Percentiles rank a stretch among this genome's conserved stretches.
These are phyloP conservation scores for Bipolaris gigantea DNA, from an alignment of 2,329 filamentous ascomycete genomes.

Conservation along the genomic window DNA sequence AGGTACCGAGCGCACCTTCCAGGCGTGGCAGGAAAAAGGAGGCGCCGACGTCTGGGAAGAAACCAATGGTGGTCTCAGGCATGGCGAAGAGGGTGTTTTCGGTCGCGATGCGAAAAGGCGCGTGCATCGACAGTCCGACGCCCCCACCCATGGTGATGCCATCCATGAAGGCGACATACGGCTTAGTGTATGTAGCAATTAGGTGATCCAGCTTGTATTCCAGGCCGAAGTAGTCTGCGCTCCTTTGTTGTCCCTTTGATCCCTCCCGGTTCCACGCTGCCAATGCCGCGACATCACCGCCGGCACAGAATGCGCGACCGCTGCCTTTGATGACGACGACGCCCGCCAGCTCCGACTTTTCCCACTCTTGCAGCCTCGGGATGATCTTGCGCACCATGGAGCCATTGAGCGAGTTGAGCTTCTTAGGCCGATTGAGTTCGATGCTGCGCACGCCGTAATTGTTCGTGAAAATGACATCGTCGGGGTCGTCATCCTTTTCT, in stretches of 20 bases:
- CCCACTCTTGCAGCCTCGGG: constrained; percentile 87
- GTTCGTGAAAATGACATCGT: constrained; percentile 91
- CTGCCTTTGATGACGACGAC: constrained; percentile 89
- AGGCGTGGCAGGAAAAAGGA: constrained; percentile 94
- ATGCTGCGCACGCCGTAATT: constrained; percentile 88
- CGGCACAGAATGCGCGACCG: constrained; percentile 86
- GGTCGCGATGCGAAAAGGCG: constrained; percentile 93
- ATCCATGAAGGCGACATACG: constrained; percentile 94
- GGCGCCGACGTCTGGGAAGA: constrained; percentile 97
- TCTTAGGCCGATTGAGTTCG: constrained; percentile 89
- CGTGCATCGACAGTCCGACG: constrained; percentile 90
- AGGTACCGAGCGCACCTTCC: constrained; percentile 84
- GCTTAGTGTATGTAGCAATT: constrained; percentile 91
- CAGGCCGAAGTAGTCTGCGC: constrained; percentile 83
- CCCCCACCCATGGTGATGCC: constrained; percentile 98
- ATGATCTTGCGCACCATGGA: constrained; percentile 97
- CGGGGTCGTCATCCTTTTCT: constrained; percentile 69
- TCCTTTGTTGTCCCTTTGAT: constrained; percentile 69
- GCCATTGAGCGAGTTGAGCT: constrained; percentile 87
- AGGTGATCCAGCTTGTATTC: constrained; percentile 97
- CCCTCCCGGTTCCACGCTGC: constrained; percentile 72
- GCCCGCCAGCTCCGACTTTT: constrained; percentile 91
- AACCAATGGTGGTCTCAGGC: constrained; percentile 97
- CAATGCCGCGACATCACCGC: constrained; percentile 83
- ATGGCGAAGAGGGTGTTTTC: constrained; percentile 96